Base-by-base conservation (phyloP, 2,329 filamentous ascomycete genomes). In the Aureobasidium sp. region DNA sequence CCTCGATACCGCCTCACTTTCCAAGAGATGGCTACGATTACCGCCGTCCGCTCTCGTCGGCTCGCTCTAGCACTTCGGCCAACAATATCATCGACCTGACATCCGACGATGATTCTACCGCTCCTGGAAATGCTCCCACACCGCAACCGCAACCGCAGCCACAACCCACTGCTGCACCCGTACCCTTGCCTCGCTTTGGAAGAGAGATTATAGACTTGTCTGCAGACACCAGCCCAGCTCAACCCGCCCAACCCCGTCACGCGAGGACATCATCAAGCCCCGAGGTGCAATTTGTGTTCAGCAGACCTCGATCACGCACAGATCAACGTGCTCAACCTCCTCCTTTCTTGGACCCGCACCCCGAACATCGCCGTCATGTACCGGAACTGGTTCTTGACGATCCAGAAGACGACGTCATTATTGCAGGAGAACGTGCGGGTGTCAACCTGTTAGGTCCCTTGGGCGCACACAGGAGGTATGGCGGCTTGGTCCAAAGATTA, bases 21-120 rank as follows among this genome's bases (percentile, higher is more conserved):
- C 70, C 75, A 15, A 79, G 82, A n/a, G 81, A 84, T 72, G 82
- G 82, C 4, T 73, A 78, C 48, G 83, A 85, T 65, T 81, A 76
- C 64, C 75, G 83, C 63, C 75, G 81, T 64, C 83, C 83, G 1
- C 71, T 76, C 17, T 75, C 77, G 72, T 76, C 63, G 14, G 20
- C 45, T 51, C 57, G 34, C 2, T 41, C 34, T 0, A 41, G 22
- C 49, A 56, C 37, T 6, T 36, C 41, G 36, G 58, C 58, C 60
- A 55, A 53, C 29, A 56, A 36, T 25, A 65, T 75, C 4, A 74
- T 78, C 55, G 73, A 77, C 64, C 69, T 77, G 47, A 78, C 76
- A 14, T 49, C 67, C 55, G 62, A 69, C 63, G 72, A 74, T 62
- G 70, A 74, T 41, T 29, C 59, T 53, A 44, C 36, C 17, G 25